Conservation (phyloP, 1,284 basidiomycete genomes). For the Fomitopsis palustris region DNA sequence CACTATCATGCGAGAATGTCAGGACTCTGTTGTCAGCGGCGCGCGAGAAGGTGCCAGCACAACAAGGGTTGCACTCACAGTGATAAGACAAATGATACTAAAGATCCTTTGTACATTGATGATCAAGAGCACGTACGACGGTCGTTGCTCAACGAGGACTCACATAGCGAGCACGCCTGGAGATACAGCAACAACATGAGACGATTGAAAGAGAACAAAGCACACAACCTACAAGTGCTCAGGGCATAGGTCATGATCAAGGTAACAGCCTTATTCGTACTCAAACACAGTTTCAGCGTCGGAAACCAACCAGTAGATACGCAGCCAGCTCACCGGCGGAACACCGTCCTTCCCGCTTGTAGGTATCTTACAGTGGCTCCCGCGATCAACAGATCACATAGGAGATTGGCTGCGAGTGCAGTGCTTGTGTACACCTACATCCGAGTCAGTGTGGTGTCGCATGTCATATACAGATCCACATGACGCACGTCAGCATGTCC, state of each 20-base stretch:
- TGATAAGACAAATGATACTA: background rate
- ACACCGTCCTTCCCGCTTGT: background rate
- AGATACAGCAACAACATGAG: background rate
- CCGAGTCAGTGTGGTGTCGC: background rate
- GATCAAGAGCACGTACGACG: background rate
- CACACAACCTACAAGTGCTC: background rate
- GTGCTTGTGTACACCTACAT: background rate
- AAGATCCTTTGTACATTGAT: background rate
- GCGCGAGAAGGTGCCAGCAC: background rate
- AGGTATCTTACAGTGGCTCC: background rate
- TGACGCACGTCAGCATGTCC: background rate
- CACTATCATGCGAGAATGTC: background rate
- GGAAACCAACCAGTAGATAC: background rate
- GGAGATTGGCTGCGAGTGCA: background rate
- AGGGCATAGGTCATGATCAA: background rate
- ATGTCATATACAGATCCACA: background rate
- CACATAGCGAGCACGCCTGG: background rate
- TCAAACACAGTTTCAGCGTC: background rate
- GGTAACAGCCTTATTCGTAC: background rate
- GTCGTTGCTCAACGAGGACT: background rate
- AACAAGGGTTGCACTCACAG: background rate
- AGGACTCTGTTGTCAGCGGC: background rate
- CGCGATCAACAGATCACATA: background rate
- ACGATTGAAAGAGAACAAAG: background rate
- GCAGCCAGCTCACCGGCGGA: background rate